Percentiles rank a stretch among this genome's conserved stretches.
Evolutionary conservation across 2,329 filamentous ascomycete genomes (phyloP).

Genomic region (Claviceps digitariae): DNA sequence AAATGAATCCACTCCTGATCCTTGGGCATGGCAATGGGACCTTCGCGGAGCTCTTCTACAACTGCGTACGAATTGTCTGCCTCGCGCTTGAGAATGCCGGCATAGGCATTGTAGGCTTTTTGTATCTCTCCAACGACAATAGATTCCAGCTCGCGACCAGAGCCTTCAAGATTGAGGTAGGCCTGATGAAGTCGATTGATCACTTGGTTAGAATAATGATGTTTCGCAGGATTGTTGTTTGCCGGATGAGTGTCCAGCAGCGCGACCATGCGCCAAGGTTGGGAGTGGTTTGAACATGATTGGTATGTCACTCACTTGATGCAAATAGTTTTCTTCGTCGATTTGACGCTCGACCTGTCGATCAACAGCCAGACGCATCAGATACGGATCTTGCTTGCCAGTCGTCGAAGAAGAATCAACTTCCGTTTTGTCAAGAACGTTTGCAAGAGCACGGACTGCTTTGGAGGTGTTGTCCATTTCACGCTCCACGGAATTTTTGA

Average conservation of each 20-base stretch:
- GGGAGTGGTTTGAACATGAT: neutral
- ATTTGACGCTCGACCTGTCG: slow-evolving; percentile 84
- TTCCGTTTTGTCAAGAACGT: slow-evolving; percentile 67
- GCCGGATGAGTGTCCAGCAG: too few relatives aligned
- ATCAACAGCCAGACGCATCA: slow-evolving; percentile 75
- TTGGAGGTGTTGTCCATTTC: slow-evolving; percentile 78
- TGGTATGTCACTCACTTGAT: slow-evolving; percentile 47
- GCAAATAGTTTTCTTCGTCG: slow-evolving; percentile 93
- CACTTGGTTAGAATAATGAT: neutral
- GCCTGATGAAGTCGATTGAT: slow-evolving; percentile 39
- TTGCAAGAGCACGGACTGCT: slow-evolving; percentile 68
- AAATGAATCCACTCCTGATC: slow-evolving; percentile 85
- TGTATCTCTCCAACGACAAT: slow-evolving; percentile 97
- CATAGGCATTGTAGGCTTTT: slow-evolving; percentile 91
- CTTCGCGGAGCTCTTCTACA: slow-evolving; percentile 67
- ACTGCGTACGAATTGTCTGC: slow-evolving; percentile 67
- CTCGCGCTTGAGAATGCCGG: slow-evolving; percentile 81
- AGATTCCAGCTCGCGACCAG: slow-evolving; percentile 85
- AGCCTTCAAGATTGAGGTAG: slow-evolving; percentile 86
- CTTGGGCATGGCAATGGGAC: slow-evolving; percentile 85
- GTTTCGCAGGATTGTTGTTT: neutral
- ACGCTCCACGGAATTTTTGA: slow-evolving; percentile 92
- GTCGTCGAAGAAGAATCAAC: slow-evolving; percentile 57
- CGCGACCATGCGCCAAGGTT: neutral
- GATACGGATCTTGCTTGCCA: slow-evolving; percentile 84